Evolutionary conservation across 345 rosid species (phyloP).

Genomic region (Rhodamnia argentea): DNA sequence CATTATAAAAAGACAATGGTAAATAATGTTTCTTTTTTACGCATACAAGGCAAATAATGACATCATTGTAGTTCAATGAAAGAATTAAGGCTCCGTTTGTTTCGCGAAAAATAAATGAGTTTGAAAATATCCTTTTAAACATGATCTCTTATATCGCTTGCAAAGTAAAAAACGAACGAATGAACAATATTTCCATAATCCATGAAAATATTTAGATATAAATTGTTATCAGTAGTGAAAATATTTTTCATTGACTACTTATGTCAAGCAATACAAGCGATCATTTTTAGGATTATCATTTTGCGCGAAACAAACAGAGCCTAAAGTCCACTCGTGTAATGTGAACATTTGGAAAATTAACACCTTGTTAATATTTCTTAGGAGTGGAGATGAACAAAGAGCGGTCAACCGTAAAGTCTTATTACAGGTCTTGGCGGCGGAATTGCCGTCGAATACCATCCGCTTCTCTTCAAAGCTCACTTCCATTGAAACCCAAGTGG

Average conservation of each 20-base stretch:
- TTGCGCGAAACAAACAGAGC: too few species aligned
- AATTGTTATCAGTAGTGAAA: too few species aligned
- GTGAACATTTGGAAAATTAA: not conserved
- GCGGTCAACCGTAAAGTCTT: constrained; percentile 15
- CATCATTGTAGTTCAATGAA: not conserved
- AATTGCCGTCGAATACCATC: constrained; percentile 16
- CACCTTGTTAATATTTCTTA: not conserved
- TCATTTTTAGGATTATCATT: too few species aligned
- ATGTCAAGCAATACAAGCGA: too few species aligned
- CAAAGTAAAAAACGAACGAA: too few species aligned
- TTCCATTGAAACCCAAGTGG: constrained; percentile 6
- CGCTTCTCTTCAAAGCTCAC: constrained; percentile 24
- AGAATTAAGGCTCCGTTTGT: not conserved
- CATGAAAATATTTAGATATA: too few species aligned
- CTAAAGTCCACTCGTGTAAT: not conserved
- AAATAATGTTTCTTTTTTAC: too few species aligned
- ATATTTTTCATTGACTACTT: too few species aligned
- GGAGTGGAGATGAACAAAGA: not conserved
- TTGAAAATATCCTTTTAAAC: too few species aligned
- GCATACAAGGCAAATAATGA: not conserved
- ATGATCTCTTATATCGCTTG: too few species aligned
- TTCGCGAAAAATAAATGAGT: too few species aligned
- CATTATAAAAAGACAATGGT: not conserved
- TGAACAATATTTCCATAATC: too few species aligned
- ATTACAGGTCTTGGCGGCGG: constrained; percentile 16